Evolutionary conservation across 106 monocot species (phyloP).

Genomic region (Dioscorea zingiberensis): DNA sequence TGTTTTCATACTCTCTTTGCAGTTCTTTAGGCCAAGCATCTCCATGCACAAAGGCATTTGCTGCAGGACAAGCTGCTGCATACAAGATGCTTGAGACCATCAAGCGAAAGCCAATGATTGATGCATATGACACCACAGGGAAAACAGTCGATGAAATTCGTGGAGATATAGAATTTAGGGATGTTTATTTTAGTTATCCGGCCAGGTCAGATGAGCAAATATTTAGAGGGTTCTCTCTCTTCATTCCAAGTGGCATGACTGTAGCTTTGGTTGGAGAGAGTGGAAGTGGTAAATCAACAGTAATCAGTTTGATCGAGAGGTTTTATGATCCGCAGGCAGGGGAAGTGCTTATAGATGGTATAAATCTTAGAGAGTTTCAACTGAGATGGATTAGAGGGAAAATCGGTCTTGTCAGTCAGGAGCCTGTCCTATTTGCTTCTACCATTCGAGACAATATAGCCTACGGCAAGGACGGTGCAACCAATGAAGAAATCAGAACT

Average conservation of each 20-base stretch:
- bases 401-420: constrained; percentile 46
- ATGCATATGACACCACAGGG: constrained; percentile 39
- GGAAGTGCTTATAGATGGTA: constrained; percentile 39
- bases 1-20: constrained; percentile 3
- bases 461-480: constrained; percentile 41
- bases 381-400: constrained; percentile 48
- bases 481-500: constrained; percentile 33
- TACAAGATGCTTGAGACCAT: constrained; percentile 70
- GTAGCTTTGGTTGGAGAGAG: constrained; percentile 43
- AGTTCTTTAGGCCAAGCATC: constrained; percentile 46
- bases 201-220: constrained; percentile 54
- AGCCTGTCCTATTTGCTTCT: constrained; percentile 41
- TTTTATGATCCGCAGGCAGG: constrained; percentile 49
- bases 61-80: constrained; percentile 51
- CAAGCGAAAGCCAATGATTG: constrained; percentile 55
- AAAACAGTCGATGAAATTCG: constrained; percentile 27
- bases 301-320: constrained; percentile 35
- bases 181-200: constrained; percentile 63
- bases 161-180: constrained; percentile 51
- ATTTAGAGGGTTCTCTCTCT: constrained; percentile 44
- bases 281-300: constrained; percentile 48
- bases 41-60: constrained; percentile 54
- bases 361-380: constrained; percentile 38
- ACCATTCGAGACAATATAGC: constrained; percentile 42
- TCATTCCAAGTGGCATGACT: constrained; percentile 22